Evolutionary conservation across 1,284 basidiomycete genomes (phyloP).

Genomic region (Sutorius eximius): DNA sequence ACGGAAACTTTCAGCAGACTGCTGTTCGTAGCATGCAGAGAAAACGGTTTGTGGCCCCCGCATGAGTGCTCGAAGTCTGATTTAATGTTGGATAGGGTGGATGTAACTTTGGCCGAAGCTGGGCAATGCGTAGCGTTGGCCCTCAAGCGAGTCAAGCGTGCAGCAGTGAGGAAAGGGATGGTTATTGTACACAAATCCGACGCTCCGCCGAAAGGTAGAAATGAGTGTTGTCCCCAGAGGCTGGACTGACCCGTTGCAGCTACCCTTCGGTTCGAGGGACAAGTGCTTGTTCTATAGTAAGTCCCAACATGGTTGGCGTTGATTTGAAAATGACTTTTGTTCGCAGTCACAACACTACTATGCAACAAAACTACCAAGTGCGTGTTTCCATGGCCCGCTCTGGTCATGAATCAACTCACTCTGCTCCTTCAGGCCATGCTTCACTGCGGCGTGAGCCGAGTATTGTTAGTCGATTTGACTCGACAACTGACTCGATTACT

Average conservation of each 20-base stretch:
- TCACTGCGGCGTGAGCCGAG: constrained; percentile 69
- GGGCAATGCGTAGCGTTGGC: constrained; percentile 96
- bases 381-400: constrained; percentile 16
- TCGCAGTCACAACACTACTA: constrained; percentile 83
- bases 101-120: constrained; percentile 84
- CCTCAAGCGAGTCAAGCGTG: constrained; percentile 84
- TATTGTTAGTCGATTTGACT: not conserved
- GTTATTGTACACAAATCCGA: constrained; percentile 84
- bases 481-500: constrained; percentile 2
- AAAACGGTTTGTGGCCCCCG: constrained; percentile 60
- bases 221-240: not conserved
- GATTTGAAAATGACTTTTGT: constrained; percentile 21
- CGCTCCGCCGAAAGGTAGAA: constrained; percentile 65
- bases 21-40: constrained; percentile 92
- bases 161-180: constrained; percentile 92
- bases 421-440: constrained; percentile 66
- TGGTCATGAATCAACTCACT: not conserved
- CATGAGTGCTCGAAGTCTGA: constrained; percentile 4
- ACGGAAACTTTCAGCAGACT: constrained; percentile 85
- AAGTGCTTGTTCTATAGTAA: constrained; percentile 82
- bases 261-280: constrained; percentile 77
- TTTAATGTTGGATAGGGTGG: constrained; percentile 50
- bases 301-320: constrained; percentile 20
- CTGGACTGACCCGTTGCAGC: constrained; percentile 44
- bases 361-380: constrained; percentile 88